Evolutionary conservation across 345 rosid species (phyloP), one percentile per base, ranked within the genome.

Genomic region (Zanthoxylum bungeanum): DNA sequence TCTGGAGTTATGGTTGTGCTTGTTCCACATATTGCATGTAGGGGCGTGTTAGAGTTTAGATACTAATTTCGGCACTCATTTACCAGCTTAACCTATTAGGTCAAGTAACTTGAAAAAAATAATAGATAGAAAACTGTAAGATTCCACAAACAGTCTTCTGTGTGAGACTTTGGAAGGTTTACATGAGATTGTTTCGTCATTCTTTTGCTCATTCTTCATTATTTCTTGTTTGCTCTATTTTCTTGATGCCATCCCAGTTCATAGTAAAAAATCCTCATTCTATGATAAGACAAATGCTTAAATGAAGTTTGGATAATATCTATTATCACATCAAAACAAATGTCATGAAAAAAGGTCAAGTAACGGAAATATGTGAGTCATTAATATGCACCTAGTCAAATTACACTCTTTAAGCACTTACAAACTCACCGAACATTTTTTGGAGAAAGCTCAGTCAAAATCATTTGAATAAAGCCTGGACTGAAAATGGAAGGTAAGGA

Each of bases 401-500:
- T n/a, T n/a, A n/a, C 44, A 33, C 25, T 44, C 36, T 61, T 50
- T 17, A 7, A 7, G 65, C 56, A 60, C 30, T 66, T 56, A 61
- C 42, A 71, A 31, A 82, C 87, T 81, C 69, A 93, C 98, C 97
- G 84, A 73, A 87, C 88, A 62, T 70, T 86, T 40, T 83, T 70
- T 27, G 85, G 80, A 74, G 92, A 86, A 79, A 94, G 98, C 76
- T 85, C 86, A 68, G 88, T 82, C 61, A 90, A 73, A 60, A 78
- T 69, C 85, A 69, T 84, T 72, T 89, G 84, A 72, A 94, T 82
- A 77, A 68, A 75, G 68, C 63, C 77, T 71, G 89, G 87, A 80
- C 72, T 85, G 76, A 86, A 94, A 63, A 77, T 81, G 72, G 87
- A 81, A 61, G 97, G 98, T 77, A 94, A 82, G 25, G 90, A 87